Conservation (phyloP, 148 eudicot genomes). For the Cornus kousa region DNA sequence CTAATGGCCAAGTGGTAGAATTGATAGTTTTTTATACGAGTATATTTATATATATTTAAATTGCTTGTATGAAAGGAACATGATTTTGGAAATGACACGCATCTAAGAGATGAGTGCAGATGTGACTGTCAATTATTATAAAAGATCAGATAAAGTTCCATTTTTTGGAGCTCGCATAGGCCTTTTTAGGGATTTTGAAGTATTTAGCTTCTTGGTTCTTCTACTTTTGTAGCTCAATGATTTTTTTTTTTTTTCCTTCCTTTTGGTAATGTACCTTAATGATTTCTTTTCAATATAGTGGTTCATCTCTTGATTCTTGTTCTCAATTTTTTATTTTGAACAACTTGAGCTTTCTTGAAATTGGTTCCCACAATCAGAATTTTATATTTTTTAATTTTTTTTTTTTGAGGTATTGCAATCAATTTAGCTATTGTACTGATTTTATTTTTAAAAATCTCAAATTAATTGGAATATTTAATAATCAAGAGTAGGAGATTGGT, state of each 20-base stretch:
- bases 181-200: neutral
- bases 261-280: neutral
- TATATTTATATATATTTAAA: too few species aligned
- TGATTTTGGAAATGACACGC: neutral
- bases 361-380: too few species aligned
- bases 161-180: neutral
- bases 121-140: neutral
- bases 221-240: neutral
- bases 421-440: neutral
- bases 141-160: neutral
- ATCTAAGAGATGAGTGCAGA: neutral
- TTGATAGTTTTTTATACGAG: neutral
- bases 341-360: neutral
- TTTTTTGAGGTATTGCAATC: neutral
- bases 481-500: neutral
- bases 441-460: neutral
- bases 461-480: neutral
- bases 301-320: neutral
- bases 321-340: neutral
- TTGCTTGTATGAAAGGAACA: neutral
- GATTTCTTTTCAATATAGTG: neutral
- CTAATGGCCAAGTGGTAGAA: neutral
- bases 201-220: neutral
- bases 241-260: neutral
- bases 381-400: too few species aligned